Conservation (phyloP, 768 basidiomycete species). For the Boletellus emodensis region DNA sequence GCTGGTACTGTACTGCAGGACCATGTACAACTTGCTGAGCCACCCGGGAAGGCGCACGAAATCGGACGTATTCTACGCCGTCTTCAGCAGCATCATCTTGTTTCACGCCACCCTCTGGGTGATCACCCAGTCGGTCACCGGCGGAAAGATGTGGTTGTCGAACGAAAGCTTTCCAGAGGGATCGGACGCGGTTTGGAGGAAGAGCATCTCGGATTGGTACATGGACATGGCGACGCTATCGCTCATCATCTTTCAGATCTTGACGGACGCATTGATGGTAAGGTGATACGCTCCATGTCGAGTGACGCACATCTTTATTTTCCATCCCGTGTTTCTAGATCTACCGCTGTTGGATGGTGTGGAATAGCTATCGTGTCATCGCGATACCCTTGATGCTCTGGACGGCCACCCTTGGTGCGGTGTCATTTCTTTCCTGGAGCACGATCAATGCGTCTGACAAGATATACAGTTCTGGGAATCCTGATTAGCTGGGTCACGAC, state of each 20-base stretch:
- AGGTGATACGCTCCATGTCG: conserved; percentile 1
- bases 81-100: conserved; percentile 20
- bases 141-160: conserved; percentile 30
- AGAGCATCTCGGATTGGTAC: conserved; percentile 14
- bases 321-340: conserved; percentile 22
- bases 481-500: neutral
- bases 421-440: neutral
- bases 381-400: conserved; percentile 14
- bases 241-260: conserved; percentile 25
- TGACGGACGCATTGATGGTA: conserved; percentile 27
- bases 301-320: neutral
- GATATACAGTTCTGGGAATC: conserved; percentile 5
- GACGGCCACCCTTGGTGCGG: conserved; percentile 11
- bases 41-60: neutral
- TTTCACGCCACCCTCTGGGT: conserved; percentile 29
- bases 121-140: conserved; percentile 9
- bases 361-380: conserved; percentile 17
- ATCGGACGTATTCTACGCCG: conserved; percentile 12
- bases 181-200: conserved; percentile 11
- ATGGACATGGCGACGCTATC: conserved; percentile 17
- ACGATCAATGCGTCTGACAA: neutral
- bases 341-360: conserved; percentile 35
- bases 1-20: conserved; percentile 8
- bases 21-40: conserved; percentile 8
- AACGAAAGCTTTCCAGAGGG: conserved; percentile 29